Evolutionary conservation across 352 stramenopile species (phyloP).

Genomic region (Thraustotheca clavata): DNA sequence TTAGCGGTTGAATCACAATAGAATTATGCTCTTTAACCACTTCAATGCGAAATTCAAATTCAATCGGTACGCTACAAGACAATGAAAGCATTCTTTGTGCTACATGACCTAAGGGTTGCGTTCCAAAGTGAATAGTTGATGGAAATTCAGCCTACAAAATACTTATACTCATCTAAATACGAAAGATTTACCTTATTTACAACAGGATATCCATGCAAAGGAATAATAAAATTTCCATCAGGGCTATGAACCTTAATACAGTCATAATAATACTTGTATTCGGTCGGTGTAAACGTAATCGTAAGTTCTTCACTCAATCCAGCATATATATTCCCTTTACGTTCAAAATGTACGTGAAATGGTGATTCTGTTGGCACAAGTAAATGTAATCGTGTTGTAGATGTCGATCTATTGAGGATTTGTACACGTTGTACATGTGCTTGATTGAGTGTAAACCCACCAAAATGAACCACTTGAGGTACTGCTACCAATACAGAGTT

Average conservation of each 20-base stretch:
- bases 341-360: conserved; percentile 55
- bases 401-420: conserved; percentile 70
- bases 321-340: conserved; percentile 56
- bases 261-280: conserved; percentile 88
- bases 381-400: conserved; percentile 63
- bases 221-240: conserved; percentile 55
- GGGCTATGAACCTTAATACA: conserved; percentile 68
- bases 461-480: conserved; percentile 70
- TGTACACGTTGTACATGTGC: conserved; percentile 52
- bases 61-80: conserved; percentile 71
- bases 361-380: conserved; percentile 33
- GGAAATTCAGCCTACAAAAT: conserved; percentile 38
- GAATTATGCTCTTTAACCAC: conserved; percentile 54
- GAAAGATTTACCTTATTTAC: conserved; percentile 45
- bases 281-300: conserved; percentile 54
- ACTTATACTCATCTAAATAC: not conserved
- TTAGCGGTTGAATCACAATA: conserved; percentile 68
- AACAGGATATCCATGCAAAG: conserved; percentile 82
- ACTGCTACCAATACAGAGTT: conserved; percentile 14
- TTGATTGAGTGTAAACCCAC: conserved; percentile 62
- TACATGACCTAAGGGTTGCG: conserved; percentile 39
- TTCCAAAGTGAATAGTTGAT: conserved; percentile 73
- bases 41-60: conserved; percentile 80
- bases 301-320: conserved; percentile 70
- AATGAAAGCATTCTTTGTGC: conserved; percentile 37